phyloP scores from a whole-genome alignment of 2,329 filamentous ascomycete species.

The Monilinia laxa region DNA sequence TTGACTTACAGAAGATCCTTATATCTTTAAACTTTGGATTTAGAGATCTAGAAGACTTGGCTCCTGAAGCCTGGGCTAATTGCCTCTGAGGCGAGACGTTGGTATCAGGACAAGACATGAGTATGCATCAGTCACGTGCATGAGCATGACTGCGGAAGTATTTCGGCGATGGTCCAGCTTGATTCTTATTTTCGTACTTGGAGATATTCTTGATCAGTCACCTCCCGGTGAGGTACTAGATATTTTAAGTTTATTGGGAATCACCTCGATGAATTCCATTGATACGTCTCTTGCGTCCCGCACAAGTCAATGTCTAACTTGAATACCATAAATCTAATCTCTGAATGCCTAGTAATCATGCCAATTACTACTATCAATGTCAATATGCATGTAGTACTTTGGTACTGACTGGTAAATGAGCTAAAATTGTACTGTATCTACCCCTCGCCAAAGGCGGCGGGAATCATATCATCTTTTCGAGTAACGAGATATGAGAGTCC shows the following conservation, averaged over 20 bases:
- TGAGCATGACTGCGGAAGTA: not conserved
- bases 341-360: too few species aligned
- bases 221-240: too few species aligned
- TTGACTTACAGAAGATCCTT: not conserved
- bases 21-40: not conserved
- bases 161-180: not conserved
- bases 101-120: too few species aligned
- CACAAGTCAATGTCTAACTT: not conserved
- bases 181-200: not conserved
- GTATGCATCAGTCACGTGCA: not conserved
- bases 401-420: not conserved
- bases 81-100: not conserved
- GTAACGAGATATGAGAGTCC: not conserved
- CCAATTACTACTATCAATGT: too few species aligned
- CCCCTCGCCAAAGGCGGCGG: slow-evolving; percentile 18
- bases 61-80: not conserved
- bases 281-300: not conserved
- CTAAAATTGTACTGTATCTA: not conserved
- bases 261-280: not conserved
- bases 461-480: slow-evolving; percentile 1
- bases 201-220: too few species aligned
- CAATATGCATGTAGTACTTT: not conserved
- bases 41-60: not conserved
- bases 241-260: too few species aligned
- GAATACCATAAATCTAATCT: too few species aligned